Evolutionary conservation across 176 grass and related monocot genomes (phyloP), one percentile per base, ranked within the genome.

Genomic region (Aegilops sharonensis): DNA sequence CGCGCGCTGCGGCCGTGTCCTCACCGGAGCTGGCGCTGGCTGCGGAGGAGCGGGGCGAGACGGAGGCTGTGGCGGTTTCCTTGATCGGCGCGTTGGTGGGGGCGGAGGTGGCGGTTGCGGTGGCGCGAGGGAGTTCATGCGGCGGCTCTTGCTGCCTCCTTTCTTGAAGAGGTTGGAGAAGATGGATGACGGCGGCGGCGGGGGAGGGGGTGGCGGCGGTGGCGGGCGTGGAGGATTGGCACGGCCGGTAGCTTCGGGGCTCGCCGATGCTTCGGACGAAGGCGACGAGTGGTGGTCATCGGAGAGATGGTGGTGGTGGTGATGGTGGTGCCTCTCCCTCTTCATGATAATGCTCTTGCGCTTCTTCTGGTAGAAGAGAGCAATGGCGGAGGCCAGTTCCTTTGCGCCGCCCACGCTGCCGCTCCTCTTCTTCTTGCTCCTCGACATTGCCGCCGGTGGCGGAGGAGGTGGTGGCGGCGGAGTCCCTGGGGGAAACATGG

Each of bases 341-440:
- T 80, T 94, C 85, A 91, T 99, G 79, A 75, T 42, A 4, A 91
- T 88, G 75, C 90, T 86, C 79, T 91, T 94, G 82, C 84, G 92
- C 78, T 95, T 96, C 90, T 94, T 99, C 85, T 94, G 90, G 81
- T 94, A 95, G 80, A 99, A 99, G 15, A 86, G 83, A 69, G 97
- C 82, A 73, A 99, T 94, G 70, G 97, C 94, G 31, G 92, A 83
- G 20, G 94, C 97, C 34, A 99, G 78, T 67, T 99, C 97, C 82
- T 96, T 99, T 13, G 97, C 87, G 11, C 97, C 89, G n/a, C 92
- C 88, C 5, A 88, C 89, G 68, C 97, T 99, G 25, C 92, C 94
- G 47, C 85, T 92, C 12, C 87, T 88, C 85, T 92, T 99, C 88
- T 94, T 95, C 79, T 90, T 84, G 78, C 87, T 94, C 74, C 87